phyloP scores from a whole-genome alignment of 2,329 filamentous ascomycete species.

The Aspergillus ustus region DNA sequence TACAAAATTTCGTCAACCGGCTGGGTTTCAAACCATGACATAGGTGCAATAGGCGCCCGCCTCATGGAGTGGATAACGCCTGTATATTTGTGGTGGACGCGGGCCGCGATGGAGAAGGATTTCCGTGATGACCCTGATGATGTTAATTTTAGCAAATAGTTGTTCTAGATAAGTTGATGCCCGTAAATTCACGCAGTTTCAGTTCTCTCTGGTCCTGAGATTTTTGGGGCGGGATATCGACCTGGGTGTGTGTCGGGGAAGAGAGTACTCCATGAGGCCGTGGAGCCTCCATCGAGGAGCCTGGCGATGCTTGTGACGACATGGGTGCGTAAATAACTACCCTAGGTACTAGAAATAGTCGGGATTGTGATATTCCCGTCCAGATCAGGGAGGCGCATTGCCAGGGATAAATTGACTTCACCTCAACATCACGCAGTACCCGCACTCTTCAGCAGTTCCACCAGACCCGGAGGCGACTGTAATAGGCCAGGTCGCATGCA shows the following conservation, averaged over 20 bases:
- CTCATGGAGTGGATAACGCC: conserved; percentile 47
- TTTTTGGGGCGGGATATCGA: neutral
- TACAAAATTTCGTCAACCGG: conserved; percentile 45
- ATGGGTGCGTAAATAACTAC: too few species aligned
- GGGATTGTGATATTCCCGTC: too few species aligned
- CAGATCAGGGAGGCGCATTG: too few species aligned
- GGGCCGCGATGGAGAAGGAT: neutral
- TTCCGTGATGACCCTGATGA: neutral
- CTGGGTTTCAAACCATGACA: conserved; percentile 47
- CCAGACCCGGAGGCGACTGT: neutral
- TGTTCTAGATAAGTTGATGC: neutral
- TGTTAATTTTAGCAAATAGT: neutral
- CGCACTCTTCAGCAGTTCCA: neutral
- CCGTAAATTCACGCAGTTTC: too few species aligned
- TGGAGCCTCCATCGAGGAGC: too few species aligned
- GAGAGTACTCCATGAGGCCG: too few species aligned
- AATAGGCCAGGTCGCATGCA: neutral
- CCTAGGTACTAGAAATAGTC: too few species aligned
- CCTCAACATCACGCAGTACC: neutral
- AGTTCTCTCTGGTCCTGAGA: neutral
- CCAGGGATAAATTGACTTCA: neutral
- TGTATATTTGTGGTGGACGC: conserved; percentile 24
- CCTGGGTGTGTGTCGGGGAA: too few species aligned
- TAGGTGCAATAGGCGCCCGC: conserved; percentile 40
- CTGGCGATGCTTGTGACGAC: too few species aligned